Percentiles rank a stretch among this genome's conserved stretches.
Conservation (phyloP, 177 flowering plant species). For the Vitis hybrid region DNA sequence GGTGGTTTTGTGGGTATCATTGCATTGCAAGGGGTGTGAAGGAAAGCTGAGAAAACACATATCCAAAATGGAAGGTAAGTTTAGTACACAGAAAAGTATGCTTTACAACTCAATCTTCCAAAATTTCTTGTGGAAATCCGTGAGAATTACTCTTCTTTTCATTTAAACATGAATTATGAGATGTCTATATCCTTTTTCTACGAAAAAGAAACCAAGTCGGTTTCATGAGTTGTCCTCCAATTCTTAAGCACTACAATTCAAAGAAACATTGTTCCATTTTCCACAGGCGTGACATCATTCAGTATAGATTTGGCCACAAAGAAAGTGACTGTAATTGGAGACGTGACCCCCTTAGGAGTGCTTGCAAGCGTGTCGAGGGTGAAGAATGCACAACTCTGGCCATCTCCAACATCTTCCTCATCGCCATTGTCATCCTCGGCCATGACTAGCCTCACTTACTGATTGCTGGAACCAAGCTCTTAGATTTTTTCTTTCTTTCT, state of each 20-base stretch:
- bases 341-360: conserved; percentile 75
- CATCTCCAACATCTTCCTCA: conserved; percentile 39
- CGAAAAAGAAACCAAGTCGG: too few relatives aligned
- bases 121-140: too few relatives aligned
- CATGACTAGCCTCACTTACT: not conserved
- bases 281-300: conserved; percentile 83
- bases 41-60: conserved; percentile 87
- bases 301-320: conserved; percentile 66
- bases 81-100: too few relatives aligned
- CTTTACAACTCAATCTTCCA: too few relatives aligned
- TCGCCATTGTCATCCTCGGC: conserved; percentile 21
- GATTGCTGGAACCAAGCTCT: too few relatives aligned
- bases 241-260: too few relatives aligned
- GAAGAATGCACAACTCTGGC: conserved; percentile 90
- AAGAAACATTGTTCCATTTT: conserved; percentile 1
- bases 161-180: too few relatives aligned
- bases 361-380: conserved; percentile 81
- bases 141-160: too few relatives aligned
- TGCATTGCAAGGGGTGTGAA: conserved; percentile 97
- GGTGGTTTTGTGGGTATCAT: conserved; percentile 84
- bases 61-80: conserved; percentile 91
- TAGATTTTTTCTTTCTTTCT: not conserved
- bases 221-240: too few relatives aligned
- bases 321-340: conserved; percentile 80
- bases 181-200: too few relatives aligned